Evolutionary conservation across 768 basidiomycete species (phyloP), one percentile per base, ranked within the genome.

Genomic region (Leccinum rimulosum): DNA sequence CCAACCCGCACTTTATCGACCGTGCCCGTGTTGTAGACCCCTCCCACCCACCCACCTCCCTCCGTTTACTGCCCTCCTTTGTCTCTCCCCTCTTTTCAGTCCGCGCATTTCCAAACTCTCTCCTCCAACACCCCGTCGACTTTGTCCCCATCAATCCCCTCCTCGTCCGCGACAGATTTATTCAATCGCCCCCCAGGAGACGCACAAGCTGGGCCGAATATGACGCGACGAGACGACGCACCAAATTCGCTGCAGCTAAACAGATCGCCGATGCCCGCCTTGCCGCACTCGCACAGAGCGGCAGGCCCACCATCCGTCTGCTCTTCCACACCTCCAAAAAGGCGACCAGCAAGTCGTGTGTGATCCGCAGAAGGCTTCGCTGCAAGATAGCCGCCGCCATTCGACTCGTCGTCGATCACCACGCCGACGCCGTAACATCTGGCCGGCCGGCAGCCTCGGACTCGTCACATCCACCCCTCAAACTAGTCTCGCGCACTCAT

Each of bases 321-420:
- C 59, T 68, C 19, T 70, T 66, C 35, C 61, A 64, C 52, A 63
- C 55, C 1, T 55, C 66, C 6, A 71, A 71, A 52, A 71, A 69
- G 54, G 45, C 54, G 2, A 70, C 68, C 2, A 69, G 62, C 62
- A 71, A 70, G 33, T 63, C 56, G 6, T 60, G 33, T 4, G 68
- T 70, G 8, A 10, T 70, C 14, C 70, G 70, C 4, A 50, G 60
- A 19, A 49, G 61, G 12, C 61, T 70, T 3, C 64, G 66, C 4
- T 58, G 68, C 50, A 70, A 71, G 53, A 58, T 52, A 50, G 59
- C 49, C 1, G 52, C 66, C 0, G 70, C 66, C 1, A 59, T 70
- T 14, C 14, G 2, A 14, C 66, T 70, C 9, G 66, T 72, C 51
- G 38, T 70, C 43, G 19, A 22, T 28, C 63, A 63, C 38, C 50